Conservation (phyloP, 106 monocot species). For the Allium cepa region DNA sequence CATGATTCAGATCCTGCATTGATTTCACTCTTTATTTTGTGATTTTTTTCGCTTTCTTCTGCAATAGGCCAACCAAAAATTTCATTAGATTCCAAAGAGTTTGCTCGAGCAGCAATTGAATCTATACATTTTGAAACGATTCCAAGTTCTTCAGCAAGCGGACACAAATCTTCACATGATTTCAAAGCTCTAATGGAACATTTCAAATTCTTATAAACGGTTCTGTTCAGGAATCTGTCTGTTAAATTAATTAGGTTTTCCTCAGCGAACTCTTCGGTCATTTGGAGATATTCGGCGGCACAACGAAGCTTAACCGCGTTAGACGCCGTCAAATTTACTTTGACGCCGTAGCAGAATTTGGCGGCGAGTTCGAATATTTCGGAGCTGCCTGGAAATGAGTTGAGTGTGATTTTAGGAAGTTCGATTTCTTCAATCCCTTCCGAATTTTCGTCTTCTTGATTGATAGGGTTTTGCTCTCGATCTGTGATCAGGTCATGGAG, state of each 20-base stretch:
- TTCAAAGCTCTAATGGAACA: constrained; percentile 50
- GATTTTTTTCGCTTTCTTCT: constrained; percentile 35
- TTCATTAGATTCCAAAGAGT: constrained; percentile 13
- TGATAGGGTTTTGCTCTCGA: constrained; percentile 20
- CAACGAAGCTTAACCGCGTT: constrained; percentile 69
- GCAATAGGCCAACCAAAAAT: constrained; percentile 83
- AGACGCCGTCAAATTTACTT: constrained; percentile 54
- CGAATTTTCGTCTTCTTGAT: constrained; percentile 4
- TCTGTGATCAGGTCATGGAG: constrained; percentile 52
- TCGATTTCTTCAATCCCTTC: constrained; percentile 16
- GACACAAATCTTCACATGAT: constrained; percentile 56
- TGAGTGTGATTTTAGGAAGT: constrained; percentile 33
- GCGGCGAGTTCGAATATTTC: constrained; percentile 75
- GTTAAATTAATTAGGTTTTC: constrained; percentile 52
- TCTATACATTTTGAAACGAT: constrained; percentile 54
- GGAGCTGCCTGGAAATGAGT: constrained; percentile 61
- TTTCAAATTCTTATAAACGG: constrained; percentile 46
- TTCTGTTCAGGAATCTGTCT: constrained; percentile 55
- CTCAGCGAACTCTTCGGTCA: constrained; percentile 63
- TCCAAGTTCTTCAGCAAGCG: constrained; percentile 57
- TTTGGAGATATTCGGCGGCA: constrained; percentile 83
- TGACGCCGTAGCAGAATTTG: constrained; percentile 89
- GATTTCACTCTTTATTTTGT: constrained; percentile 25
- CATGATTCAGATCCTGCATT: constrained; percentile 29
- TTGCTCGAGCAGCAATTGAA: constrained; percentile 43